Conservation (phyloP, 2,329 filamentous ascomycete genomes). For the Phialemonium atrogriseum region DNA sequence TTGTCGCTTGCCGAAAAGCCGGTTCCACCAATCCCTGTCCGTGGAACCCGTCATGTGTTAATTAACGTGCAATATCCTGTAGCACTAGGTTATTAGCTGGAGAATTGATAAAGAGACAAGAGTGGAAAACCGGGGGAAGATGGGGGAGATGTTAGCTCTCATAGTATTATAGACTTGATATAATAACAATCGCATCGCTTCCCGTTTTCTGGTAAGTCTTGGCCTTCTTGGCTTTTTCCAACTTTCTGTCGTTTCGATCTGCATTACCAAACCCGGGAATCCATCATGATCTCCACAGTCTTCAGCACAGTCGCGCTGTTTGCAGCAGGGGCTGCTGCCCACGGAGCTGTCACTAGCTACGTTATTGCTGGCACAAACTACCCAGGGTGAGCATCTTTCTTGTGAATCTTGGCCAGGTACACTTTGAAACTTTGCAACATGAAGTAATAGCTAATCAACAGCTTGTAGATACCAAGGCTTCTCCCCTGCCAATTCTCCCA, state of each 20-base stretch:
- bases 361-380: conserved; percentile 17
- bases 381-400: conserved; percentile 12
- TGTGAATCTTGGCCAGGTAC: no score
- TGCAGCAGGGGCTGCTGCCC: conserved; percentile 19
- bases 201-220: neutral
- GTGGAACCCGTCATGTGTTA: neutral
- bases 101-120: conserved; percentile 1
- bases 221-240: neutral
- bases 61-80: neutral
- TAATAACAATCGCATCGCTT: neutral
- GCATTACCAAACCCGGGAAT: neutral
- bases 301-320: conserved; percentile 22
- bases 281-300: conserved; percentile 6
- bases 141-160: neutral
- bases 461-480: conserved; percentile 27
- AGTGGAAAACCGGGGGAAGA: conserved; percentile 1
- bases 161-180: neutral
- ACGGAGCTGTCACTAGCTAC: conserved; percentile 25
- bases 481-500: conserved; percentile 34
- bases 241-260: neutral
- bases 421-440: neutral
- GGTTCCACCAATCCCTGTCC: neutral
- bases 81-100: neutral
- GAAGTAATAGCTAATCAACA: neutral
- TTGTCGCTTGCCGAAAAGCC: conserved; percentile 1